Evolutionary conservation across 768 basidiomycete species (phyloP).

Genomic region (Kwoniella europaea): DNA sequence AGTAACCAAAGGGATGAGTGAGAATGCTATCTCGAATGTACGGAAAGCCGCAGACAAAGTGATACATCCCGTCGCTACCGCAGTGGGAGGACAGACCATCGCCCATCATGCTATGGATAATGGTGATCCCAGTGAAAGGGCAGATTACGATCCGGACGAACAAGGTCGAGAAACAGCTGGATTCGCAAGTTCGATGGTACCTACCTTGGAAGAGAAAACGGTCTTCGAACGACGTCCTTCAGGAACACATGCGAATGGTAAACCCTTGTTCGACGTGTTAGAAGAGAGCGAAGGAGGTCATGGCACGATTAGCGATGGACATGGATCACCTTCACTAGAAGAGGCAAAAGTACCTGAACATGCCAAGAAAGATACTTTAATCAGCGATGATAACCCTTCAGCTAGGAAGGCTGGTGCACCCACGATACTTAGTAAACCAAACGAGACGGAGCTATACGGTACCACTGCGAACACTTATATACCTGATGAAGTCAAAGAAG

Average conservation of each 20-base stretch:
- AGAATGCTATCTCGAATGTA: slow-evolving; percentile 50
- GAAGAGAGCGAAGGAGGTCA: slow-evolving; percentile 40
- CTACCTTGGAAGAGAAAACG: slow-evolving; percentile 72
- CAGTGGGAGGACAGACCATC: slow-evolving; percentile 40
- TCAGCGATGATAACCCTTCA: slow-evolving; percentile 56
- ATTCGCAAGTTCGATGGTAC: slow-evolving; percentile 69
- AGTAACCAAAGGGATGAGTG: slow-evolving; percentile 57
- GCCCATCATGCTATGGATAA: slow-evolving; percentile 61
- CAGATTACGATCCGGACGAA: slow-evolving; percentile 63
- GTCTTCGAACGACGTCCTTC: slow-evolving; percentile 64
- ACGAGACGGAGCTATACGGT: slow-evolving; percentile 60
- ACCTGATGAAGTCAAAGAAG: slow-evolving; percentile 63
- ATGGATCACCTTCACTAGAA: slow-evolving; percentile 15
- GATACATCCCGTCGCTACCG: slow-evolving; percentile 59
- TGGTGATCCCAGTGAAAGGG: slow-evolving; percentile 63
- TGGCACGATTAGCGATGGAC: slow-evolving; percentile 1
- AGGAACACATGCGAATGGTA: slow-evolving; percentile 50
- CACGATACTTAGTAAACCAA: slow-evolving; percentile 32
- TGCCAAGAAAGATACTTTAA: slow-evolving; percentile 50
- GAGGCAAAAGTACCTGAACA: slow-evolving; percentile 49
- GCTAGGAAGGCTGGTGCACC: slow-evolving; percentile 42
- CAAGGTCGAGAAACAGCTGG: slow-evolving; percentile 65
- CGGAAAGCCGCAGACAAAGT: slow-evolving; percentile 62
- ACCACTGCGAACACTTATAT: slow-evolving; percentile 66
- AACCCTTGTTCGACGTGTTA: slow-evolving; percentile 52